Percentiles rank a stretch among this genome's conserved stretches.
Conservation (phyloP, 2,329 filamentous ascomycete species). For the Stagonosporopsis cucurbitacearum region DNA sequence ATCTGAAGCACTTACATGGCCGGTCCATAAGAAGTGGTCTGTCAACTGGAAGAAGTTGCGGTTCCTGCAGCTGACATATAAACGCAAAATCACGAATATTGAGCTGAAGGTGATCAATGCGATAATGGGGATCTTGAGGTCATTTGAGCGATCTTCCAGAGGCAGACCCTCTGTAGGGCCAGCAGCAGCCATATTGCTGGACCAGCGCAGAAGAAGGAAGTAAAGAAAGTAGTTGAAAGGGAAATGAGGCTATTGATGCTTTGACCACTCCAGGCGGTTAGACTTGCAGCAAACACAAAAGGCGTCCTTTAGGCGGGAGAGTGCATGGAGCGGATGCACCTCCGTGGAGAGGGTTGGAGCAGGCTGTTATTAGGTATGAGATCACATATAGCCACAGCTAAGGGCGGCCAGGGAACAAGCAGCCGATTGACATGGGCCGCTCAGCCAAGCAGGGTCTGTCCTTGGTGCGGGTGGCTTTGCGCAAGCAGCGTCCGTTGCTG, state of each 20-base stretch:
- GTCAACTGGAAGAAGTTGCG: constrained; percentile 33
- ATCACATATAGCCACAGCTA: constrained; percentile 6
- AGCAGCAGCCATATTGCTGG: constrained; percentile 22
- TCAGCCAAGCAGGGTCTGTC: constrained; percentile 1
- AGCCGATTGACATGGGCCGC: background rate
- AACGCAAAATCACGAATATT: constrained; percentile 29
- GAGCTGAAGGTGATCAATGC: constrained; percentile 31
- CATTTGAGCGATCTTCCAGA: constrained; percentile 31
- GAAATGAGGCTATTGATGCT: constrained; percentile 2
- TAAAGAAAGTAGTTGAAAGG: constrained; percentile 2
- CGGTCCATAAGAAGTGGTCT: constrained; percentile 35
- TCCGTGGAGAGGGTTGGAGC: background rate
- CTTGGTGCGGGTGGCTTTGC: constrained; percentile 16
- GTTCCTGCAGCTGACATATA: constrained; percentile 30
- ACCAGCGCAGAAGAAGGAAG: background rate
- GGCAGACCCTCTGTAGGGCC: constrained; percentile 19
- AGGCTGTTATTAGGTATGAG: constrained; percentile 12
- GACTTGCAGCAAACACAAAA: constrained; percentile 1
- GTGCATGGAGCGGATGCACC: constrained; percentile 2
- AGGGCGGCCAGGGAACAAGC: background rate
- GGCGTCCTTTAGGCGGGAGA: background rate
- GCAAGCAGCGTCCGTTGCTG: constrained; percentile 1
- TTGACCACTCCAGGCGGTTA: constrained; percentile 14
- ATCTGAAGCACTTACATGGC: constrained; percentile 22
- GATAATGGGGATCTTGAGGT: constrained; percentile 32